Base-by-base conservation (phyloP, 257 asterid genomes). In the Fraxinus excelsior region DNA sequence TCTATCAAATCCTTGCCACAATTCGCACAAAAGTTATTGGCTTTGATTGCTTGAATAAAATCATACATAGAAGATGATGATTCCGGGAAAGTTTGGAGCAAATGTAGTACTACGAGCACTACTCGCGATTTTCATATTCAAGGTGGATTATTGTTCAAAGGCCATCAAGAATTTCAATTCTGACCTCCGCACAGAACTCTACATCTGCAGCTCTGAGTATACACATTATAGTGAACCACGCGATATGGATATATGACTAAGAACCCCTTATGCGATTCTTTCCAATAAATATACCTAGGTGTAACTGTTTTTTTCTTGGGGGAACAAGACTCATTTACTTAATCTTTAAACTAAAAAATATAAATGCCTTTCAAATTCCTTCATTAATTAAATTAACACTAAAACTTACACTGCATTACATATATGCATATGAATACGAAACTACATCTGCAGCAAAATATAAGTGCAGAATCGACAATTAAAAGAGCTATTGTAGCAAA, bases 341-440 rank as follows among this genome's bases (percentile, higher is more conserved):
- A 18, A 31, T 19, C 46, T 25, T 16, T 32, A 34, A 67, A 51
- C 35, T 65, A 62, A 60, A 72, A 70, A 82, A 72, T 38, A 72
- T 42, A 68, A 53, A 23, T 38, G 25, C 74, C 42, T 13, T 74
- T 18, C 25, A 53, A 75, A 37, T 46, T 64, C 76, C 40, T 40
- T 19, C 34, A 74, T 29, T 46, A 44, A 69, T 21, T 38, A 32
- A 42, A 34, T 46, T 8, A 77, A 21, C 40, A 13, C 51, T 44
- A 46, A 14, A 46, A 46, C n/a, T 16, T 16, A 14, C 7, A 16
- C 21, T 46, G 21, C 21, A 14, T 46, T 0, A 21, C 13, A 58
- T 21, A 71, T 70, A 35, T 1, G 1, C 14, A 74, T 26, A 13
- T 4, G 64, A 9, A 35, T 18, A 26, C 23, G 2, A 44, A 62